Conservation (phyloP, 2,329 filamentous ascomycete species). For the Fusarium marasasianum region DNA sequence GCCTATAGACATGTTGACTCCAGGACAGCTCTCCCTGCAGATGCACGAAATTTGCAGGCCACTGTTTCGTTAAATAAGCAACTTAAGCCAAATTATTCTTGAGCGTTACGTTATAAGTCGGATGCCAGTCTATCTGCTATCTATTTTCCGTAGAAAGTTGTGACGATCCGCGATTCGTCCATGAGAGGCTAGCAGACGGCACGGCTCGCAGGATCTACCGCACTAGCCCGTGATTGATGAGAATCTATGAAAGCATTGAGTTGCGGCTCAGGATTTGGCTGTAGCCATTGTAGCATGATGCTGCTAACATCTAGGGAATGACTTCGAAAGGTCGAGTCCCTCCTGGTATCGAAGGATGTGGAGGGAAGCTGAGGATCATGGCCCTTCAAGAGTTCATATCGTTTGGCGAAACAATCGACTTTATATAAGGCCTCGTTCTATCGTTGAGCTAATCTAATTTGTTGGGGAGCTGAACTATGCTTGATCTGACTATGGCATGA, state of each 20-base stretch:
- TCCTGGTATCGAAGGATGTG: too few relatives aligned
- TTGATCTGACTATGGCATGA: background rate
- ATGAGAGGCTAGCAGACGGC: background rate
- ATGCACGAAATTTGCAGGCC: background rate
- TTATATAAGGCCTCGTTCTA: background rate
- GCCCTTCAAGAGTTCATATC: background rate
- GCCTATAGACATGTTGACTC: background rate
- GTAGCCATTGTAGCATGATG: background rate
- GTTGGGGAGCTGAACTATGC: background rate
- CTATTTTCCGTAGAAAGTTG: too few relatives aligned
- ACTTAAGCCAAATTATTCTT: background rate
- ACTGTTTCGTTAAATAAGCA: too few relatives aligned
- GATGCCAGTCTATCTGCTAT: background rate
- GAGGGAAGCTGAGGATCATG: background rate
- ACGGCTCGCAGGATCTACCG: background rate
- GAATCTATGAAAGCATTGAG: background rate
- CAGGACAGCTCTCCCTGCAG: background rate
- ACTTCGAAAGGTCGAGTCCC: background rate
- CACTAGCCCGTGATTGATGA: background rate
- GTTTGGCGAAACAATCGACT: too few relatives aligned
- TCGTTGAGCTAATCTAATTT: too few relatives aligned
- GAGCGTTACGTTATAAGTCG: rapidly evolving
- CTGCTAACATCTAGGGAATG: background rate
- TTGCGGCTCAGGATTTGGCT: too few relatives aligned
- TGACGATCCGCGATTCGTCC: background rate